These are phyloP conservation scores for Sordariomycetes sp. DNA, from an alignment of 2,329 filamentous ascomycete genomes.

Conservation along the genomic window DNA sequence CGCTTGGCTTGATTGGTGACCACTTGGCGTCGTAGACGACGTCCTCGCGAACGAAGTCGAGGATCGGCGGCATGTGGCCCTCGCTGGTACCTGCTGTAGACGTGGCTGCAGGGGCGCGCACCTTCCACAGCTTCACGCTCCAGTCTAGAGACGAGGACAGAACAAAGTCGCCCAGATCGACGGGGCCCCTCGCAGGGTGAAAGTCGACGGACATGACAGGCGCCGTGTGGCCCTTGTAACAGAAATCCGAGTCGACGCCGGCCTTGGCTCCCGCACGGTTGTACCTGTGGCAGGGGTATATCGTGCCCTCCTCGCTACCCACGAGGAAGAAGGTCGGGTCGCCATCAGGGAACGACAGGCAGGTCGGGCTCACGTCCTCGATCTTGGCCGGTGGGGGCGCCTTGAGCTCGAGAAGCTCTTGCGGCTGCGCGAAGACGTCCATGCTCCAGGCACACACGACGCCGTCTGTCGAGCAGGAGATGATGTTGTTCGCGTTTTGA, in stretches of 20 bases:
- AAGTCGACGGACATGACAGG: constrained; percentile 96
- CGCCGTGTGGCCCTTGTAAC: constrained; percentile 82
- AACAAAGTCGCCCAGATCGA: constrained; percentile 90
- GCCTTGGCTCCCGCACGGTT: constrained; percentile 96
- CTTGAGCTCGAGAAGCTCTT: constrained; percentile 82
- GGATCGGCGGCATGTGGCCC: constrained; percentile 56
- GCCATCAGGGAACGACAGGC: constrained; percentile 85
- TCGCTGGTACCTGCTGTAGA: constrained; percentile 40
- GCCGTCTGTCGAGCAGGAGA: constrained; percentile 92
- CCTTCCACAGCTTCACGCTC: constrained; percentile 96
- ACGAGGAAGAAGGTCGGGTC: constrained; percentile 97
- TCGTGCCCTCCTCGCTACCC: constrained; percentile 91
- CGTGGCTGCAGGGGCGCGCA: constrained; percentile 67
- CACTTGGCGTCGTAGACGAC: constrained; percentile 93
- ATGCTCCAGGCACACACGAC: constrained; percentile 96
- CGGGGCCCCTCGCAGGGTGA: constrained; percentile 81
- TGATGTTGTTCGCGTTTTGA: constrained; percentile 97
- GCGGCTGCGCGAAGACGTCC: constrained; percentile 94
- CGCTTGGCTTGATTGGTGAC: constrained; percentile 87
- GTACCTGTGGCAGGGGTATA: constrained; percentile 94
- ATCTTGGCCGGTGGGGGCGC: constrained; percentile 72
- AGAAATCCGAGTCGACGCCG: constrained; percentile 79
- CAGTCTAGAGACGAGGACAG: constrained; percentile 90
- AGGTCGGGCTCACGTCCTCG: constrained; percentile 90
- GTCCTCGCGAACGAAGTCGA: constrained; percentile 90